Evolutionary conservation across 169 alveolate species (phyloP).

Genomic region (Pseudocohnilembus persalinus): DNA sequence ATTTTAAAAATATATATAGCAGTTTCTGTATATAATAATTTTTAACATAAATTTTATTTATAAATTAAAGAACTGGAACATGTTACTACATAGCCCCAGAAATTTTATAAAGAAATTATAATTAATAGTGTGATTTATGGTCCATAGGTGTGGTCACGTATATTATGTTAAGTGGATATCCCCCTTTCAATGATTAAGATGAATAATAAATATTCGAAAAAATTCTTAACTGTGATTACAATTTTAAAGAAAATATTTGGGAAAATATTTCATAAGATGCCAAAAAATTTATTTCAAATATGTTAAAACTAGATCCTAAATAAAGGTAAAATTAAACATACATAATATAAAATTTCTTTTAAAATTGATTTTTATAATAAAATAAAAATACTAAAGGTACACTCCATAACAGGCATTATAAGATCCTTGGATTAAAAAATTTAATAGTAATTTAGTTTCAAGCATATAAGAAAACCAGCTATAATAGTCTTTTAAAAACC

Average conservation of each 20-base stretch:
- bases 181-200: conserved; percentile 1
- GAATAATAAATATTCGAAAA: background rate
- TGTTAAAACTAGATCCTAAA: background rate
- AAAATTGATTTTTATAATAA: too few species aligned
- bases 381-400: background rate
- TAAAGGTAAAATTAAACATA: background rate
- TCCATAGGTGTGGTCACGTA: conserved; percentile 7
- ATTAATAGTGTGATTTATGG: conserved; percentile 22
- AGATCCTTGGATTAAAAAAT: background rate
- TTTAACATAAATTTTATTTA: too few species aligned
- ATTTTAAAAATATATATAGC: too few species aligned
- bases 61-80: conserved; percentile 8
- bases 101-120: conserved; percentile 1
- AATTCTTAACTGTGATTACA: background rate
- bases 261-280: background rate
- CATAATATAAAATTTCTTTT: too few species aligned
- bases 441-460: too few species aligned
- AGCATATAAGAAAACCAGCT: background rate
- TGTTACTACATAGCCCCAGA: conserved; percentile 9
- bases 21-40: too few species aligned
- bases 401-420: background rate
- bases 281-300: too few species aligned
- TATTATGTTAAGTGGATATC: background rate
- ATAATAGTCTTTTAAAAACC: background rate
- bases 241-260: background rate